Evolutionary conservation across 352 stramenopile species (phyloP).

Genomic region (Pythium insidiosum): DNA sequence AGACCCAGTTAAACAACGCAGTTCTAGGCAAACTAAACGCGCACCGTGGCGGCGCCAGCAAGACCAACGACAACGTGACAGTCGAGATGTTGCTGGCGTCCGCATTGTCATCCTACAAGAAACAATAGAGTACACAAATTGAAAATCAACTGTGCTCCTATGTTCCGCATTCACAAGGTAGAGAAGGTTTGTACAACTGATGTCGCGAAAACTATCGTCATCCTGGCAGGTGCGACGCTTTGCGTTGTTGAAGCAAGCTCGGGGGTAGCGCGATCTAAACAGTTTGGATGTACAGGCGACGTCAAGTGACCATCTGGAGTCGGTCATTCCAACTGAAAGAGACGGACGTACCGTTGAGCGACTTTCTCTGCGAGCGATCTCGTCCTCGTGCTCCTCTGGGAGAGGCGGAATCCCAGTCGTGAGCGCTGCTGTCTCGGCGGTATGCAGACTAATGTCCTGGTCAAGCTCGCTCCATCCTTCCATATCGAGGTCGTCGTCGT

Average conservation of each 20-base stretch:
- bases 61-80: conserved; percentile 27
- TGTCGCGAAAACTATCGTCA: too few relatives aligned
- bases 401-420: conserved; percentile 25
- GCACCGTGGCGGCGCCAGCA: conserved; percentile 26
- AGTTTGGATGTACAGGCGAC: too few relatives aligned
- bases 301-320: not conserved
- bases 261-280: too few relatives aligned
- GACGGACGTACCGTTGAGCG: conserved; percentile 13
- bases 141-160: too few relatives aligned
- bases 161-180: too few relatives aligned
- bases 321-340: not conserved
- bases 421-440: conserved; percentile 9
- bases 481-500: conserved; percentile 42
- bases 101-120: conserved; percentile 75
- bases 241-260: too few relatives aligned
- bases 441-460: conserved; percentile 13
- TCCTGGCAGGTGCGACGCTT: too few relatives aligned
- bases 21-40: conserved; percentile 81
- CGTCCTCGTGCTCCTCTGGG: conserved; percentile 51
- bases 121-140: too few relatives aligned
- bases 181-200: too few relatives aligned
- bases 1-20: conserved; percentile 83
- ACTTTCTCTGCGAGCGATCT: conserved; percentile 50
- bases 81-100: conserved; percentile 79
- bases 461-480: conserved; percentile 30